Evolutionary conservation across 2,329 filamentous ascomycete genomes (phyloP), one percentile per base, ranked within the genome.

Genomic region (Trichoderma sp.): DNA sequence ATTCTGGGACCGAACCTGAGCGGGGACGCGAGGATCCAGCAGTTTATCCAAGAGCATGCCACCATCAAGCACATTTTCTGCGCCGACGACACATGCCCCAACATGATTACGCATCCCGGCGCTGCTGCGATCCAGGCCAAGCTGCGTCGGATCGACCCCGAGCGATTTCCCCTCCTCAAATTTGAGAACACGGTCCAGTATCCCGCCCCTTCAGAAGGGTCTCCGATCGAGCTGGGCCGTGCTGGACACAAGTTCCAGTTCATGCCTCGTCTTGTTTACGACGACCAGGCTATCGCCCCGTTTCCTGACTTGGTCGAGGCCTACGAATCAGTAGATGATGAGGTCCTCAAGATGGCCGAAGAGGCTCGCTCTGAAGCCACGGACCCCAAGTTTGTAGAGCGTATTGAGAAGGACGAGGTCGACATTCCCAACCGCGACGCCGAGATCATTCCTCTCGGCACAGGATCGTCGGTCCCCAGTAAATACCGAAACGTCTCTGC

Each of bases 401-500:
- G 71, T 76, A 80, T 88, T 3, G 78, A 83, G 34, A 75, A 81
- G 48, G 76, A 81, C 14, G 86, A 88, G 68, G 77, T 83, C n/a
- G 85, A 88, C 67, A 85, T 96, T 2, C 90, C 90, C 2, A 86
- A 87, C 69, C 83, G 85, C 41, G 89, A 97, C 71, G 87, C 89
- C 0, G 93, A 97, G 75, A 86, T 99, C 56, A 89, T 93, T 45
- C 87, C 93, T 1, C 84, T 99, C 0, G 95, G 95, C 6, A 99
- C 95, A 3, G 95, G 95, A 9, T 98, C 94, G 3, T 91, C 94
- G 0, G 75, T 90, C 17, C 95, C 95, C 1, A 96, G 92, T 41
- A 96, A 96, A 75, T 95, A 97, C 76, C 90, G 95, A 71, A 99
- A 98, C 74, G 95, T 99, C 21, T 97, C 94, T 12, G 88, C 89